Base-by-base conservation (phyloP, 495 filamentous ascomycete species). In the Hypoxylon cercidicola region DNA sequence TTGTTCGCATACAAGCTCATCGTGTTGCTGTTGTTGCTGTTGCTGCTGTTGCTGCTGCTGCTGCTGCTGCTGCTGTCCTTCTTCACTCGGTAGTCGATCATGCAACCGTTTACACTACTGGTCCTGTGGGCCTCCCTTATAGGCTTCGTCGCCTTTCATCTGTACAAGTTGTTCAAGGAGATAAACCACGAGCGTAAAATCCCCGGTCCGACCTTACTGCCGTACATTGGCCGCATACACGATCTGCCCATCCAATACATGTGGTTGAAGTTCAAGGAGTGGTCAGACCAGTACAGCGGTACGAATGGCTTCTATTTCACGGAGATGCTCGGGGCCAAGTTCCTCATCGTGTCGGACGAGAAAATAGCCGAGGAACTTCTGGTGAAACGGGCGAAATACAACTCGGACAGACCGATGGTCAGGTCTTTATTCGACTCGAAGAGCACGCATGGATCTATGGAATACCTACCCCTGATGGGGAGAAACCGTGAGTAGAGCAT, bases 231-330 rank as follows among this genome's bases (percentile, higher is more conserved):
- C 6, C 73, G 81, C 0, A 67, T 83, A 46, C 78, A 81, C 39
- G 81, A 83, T 47, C 64, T 83, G 0, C 79, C 81, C 3, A 79
- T 78, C 50, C 54, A 79, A 13, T 75, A 66, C 60, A 82, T 77
- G 73, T 83, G 81, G 81, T 49, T 79, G 39, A 82, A 83, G 69
- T 79, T 83, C 55, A 76, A 82, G 58, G 78, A 84, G 55, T 84
- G 82, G 82, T 76, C 75, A 1, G 74, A 82, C 45, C 71, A 73
- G 49, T 78, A 84, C 28, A 60, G 64, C 39, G 82, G 81, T 0
- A 70, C 74, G 12, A 54, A 66, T 35, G 77, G 77, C 1, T 78
- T 83, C 37, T 85, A 78, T 66, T 72, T 73, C 23, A 82, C 77
- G 4, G 73, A 75, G 44, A 77, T 85, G 62, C 74, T 84, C 13